Evolutionary conservation across 768 basidiomycete genomes (phyloP).

Genomic region (Epithele typhae): DNA sequence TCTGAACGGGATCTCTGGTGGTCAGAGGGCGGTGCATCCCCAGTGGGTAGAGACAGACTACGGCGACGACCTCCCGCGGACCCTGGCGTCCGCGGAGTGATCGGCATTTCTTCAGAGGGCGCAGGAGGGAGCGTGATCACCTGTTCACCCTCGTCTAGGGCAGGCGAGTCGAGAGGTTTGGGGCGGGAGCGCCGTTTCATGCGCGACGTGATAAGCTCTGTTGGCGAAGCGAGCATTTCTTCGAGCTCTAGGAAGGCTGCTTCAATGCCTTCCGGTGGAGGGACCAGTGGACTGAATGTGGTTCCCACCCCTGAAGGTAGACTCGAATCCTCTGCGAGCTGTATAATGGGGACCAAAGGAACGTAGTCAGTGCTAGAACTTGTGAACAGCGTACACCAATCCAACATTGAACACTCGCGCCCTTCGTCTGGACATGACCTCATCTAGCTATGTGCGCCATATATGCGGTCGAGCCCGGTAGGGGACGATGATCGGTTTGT

Average conservation of each 20-base stretch:
- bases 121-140: conserved; percentile 10
- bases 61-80: conserved; percentile 9
- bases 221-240: conserved; percentile 10
- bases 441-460: too few species aligned
- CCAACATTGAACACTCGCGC: too few species aligned
- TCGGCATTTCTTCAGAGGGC: conserved; percentile 6
- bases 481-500: too few species aligned
- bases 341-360: conserved; percentile 11
- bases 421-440: too few species aligned
- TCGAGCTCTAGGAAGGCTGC: conserved; percentile 9
- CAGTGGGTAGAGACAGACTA: conserved; percentile 8
- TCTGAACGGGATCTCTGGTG: conserved; percentile 17
- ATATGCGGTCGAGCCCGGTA: too few species aligned
- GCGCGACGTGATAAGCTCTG: not conserved
- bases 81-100: conserved; percentile 8
- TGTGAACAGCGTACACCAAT: too few species aligned
- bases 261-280: conserved; percentile 16
- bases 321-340: conserved; percentile 3
- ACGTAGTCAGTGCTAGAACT: too few species aligned
- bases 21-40: conserved; percentile 2
- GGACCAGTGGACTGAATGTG: conserved; percentile 14
- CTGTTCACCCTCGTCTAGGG: not conserved
- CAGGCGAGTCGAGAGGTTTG: not conserved
- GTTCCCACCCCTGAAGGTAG: not conserved
- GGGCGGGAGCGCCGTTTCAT: not conserved